Evolutionary conservation across 352 stramenopile species (phyloP).

Genomic region (Phytophthora pini): DNA sequence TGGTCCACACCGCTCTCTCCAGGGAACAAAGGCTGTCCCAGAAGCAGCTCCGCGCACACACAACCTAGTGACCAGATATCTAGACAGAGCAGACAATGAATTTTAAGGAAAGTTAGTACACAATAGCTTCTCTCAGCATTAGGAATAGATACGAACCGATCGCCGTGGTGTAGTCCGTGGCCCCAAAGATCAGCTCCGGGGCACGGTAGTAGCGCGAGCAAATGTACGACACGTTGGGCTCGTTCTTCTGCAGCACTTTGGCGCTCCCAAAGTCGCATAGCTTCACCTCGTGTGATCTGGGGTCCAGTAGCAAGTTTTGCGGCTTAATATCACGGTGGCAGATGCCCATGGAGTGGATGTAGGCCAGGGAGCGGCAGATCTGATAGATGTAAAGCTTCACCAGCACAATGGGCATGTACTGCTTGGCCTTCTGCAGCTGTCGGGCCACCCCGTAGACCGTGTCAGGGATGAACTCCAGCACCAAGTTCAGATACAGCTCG

Average conservation of each 20-base stretch:
- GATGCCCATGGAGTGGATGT: constrained; percentile 98
- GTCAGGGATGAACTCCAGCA: constrained; percentile 99
- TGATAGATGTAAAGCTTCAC: constrained; percentile 99
- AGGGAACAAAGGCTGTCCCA: constrained; percentile 98
- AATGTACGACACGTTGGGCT: constrained; percentile 99
- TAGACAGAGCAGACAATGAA: constrained; percentile 43
- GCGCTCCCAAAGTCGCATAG: constrained; percentile 99
- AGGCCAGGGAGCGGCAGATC: constrained; percentile 96
- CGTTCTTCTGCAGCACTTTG: constrained; percentile 95
- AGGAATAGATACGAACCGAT: constrained; percentile 75
- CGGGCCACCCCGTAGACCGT: constrained; percentile 98
- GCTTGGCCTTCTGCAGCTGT: constrained; percentile 97
- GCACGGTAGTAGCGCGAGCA: constrained; percentile 99
- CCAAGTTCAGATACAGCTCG: constrained; percentile 99
- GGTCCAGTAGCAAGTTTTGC: constrained; percentile 99
- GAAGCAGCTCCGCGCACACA: constrained; percentile 98
- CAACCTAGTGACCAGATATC: constrained; percentile 97
- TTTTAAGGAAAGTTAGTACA: constrained; percentile 1
- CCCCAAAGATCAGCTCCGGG: constrained; percentile 99
- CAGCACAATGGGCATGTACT: constrained; percentile 96
- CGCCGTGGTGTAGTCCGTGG: constrained; percentile 99
- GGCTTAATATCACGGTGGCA: constrained; percentile 99
- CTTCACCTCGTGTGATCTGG: constrained; percentile 97
- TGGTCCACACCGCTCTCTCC: constrained; percentile 99
- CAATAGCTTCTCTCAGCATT: not conserved